Base-by-base conservation (phyloP, 768 basidiomycete genomes). In the Megacollybia marginata region DNA sequence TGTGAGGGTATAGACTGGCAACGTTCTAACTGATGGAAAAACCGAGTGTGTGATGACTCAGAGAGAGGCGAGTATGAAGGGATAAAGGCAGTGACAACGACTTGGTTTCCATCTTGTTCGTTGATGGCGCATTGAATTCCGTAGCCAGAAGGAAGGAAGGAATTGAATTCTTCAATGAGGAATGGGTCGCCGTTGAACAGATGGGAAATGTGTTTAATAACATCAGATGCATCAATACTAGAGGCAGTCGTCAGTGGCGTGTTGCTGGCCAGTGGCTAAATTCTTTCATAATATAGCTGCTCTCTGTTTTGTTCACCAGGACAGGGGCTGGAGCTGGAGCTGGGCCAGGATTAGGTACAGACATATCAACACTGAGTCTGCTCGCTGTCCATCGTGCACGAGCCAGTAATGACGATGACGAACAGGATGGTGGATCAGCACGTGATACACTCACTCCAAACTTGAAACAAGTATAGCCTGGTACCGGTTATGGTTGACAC, bases 241-340 rank as follows among this genome's bases (percentile, higher is more conserved):
- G n/a, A n/a, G n/a, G n/a, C n/a, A 64, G 98, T 97, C 16, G 33
- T 33, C 15, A 47, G 16, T n/a, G n/a, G 64, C 78, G 48, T 52
- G 80, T 79, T 68, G 50, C 51, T 85, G 81, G 38, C 81, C 78
- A n/a, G n/a, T n/a, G n/a, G 66, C 98, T 99, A 68, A 99, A 99
- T 64, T 98, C 94, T 73, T 97, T 97, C 96, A 96, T 96, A 62
- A 96, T 94, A 65, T 95, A n/a, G n/a, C n/a, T n/a, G n/a, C n/a
- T n/a, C n/a, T n/a, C n/a, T n/a, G n/a, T n/a, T n/a, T n/a, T n/a
- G n/a, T n/a, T n/a, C n/a, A n/a, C n/a, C n/a, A n/a, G n/a, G n/a
- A n/a, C n/a, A n/a, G n/a, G n/a, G n/a, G n/a, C n/a, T n/a, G n/a
- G n/a, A n/a, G n/a, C n/a, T n/a, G n/a, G n/a, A n/a, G n/a, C n/a